Conservation (phyloP, 352 stramenopile genomes). For the Achlya hypogyna region DNA sequence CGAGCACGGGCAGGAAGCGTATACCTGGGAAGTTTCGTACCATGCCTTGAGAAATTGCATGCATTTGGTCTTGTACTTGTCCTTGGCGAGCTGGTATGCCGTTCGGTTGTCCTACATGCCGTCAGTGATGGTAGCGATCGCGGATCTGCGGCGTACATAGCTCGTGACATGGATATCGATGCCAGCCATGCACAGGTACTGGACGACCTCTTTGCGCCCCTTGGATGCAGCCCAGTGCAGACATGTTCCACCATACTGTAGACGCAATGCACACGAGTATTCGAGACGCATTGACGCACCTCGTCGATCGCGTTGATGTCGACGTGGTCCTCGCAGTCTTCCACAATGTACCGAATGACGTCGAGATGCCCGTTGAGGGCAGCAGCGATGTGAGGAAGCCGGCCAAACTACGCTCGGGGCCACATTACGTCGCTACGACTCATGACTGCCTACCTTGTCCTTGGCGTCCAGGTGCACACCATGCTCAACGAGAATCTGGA, state of each 20-base stretch:
- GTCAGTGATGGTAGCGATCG: neutral
- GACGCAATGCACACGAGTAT: neutral
- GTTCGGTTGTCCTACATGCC: constrained; percentile 73
- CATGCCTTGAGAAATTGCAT: constrained; percentile 81
- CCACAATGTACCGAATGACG: constrained; percentile 70
- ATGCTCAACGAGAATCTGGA: constrained; percentile 74
- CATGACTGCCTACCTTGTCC: constrained; percentile 39
- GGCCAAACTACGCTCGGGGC: constrained; percentile 35
- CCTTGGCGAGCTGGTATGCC: constrained; percentile 79
- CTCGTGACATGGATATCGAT: constrained; percentile 85
- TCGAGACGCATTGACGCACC: constrained; percentile 23
- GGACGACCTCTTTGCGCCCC: constrained; percentile 76
- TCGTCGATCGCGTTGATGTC: constrained; percentile 85
- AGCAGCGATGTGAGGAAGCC: constrained; percentile 67
- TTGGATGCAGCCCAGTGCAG: constrained; percentile 80
- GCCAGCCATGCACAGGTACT: constrained; percentile 82
- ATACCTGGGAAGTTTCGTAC: constrained; percentile 82
- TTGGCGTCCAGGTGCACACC: constrained; percentile 68
- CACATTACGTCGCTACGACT: neutral
- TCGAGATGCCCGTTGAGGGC: constrained; percentile 83
- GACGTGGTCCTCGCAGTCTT: constrained; percentile 69
- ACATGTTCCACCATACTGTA: constrained; percentile 73
- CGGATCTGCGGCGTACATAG: constrained; percentile 48
- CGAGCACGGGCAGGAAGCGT: neutral
- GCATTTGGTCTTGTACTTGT: constrained; percentile 83